These are phyloP conservation scores for Aquilaria malaccensis DNA, from an alignment of 345 rosid genomes.

Conservation along the genomic window DNA sequence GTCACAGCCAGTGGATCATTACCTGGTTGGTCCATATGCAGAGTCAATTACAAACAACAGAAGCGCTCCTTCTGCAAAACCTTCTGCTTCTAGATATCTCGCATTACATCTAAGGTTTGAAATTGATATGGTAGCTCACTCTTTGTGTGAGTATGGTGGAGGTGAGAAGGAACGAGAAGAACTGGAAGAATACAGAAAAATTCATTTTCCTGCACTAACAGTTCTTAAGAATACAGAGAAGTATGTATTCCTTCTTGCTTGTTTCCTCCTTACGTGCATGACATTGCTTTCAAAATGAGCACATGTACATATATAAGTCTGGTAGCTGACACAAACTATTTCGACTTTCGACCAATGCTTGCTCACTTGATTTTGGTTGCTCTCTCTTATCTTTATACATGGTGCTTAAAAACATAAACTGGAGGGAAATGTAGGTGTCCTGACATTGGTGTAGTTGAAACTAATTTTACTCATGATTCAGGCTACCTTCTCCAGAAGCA, in stretches of 20 bases:
- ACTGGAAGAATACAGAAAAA: constrained; percentile 75
- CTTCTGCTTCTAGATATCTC: constrained; percentile 67
- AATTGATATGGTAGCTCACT: constrained; percentile 98
- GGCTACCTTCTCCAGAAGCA: constrained; percentile 67
- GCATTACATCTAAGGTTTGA: constrained; percentile 89
- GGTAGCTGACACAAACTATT: too few species aligned
- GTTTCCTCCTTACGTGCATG: not conserved
- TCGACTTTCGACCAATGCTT: too few species aligned
- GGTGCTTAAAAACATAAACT: not conserved
- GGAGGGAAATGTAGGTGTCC: too few species aligned
- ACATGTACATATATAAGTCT: too few species aligned
- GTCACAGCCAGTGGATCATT: constrained; percentile 55
- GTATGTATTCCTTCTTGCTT: constrained; percentile 25
- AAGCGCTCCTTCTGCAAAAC: constrained; percentile 29
- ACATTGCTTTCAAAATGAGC: not conserved
- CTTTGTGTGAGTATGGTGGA: constrained; percentile 88
- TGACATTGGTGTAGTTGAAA: not conserved
- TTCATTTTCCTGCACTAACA: constrained; percentile 77
- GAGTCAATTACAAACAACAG: constrained; percentile 36
- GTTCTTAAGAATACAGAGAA: constrained; percentile 47
- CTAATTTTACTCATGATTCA: constrained; percentile 16
- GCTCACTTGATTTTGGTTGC: not conserved
- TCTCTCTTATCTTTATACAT: not conserved
- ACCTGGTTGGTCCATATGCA: constrained; percentile 68
- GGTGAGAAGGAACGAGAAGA: constrained; percentile 68